These are phyloP conservation scores for Tremellales sp. DNA, from an alignment of 1,284 basidiomycete genomes.

Conservation along the genomic window DNA sequence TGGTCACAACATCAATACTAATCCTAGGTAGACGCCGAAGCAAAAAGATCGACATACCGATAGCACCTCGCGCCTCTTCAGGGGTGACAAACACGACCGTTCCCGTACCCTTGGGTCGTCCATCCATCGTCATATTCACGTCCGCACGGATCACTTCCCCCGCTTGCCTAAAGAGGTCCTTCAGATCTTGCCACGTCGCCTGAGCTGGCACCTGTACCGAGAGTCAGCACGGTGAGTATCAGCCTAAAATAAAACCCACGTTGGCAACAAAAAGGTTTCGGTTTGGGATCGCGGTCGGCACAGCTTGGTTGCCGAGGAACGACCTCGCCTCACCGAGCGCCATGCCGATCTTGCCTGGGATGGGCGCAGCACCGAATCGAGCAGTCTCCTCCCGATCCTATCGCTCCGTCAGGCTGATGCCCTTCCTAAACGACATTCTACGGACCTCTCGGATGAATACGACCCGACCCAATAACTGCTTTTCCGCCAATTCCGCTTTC, in stretches of 20 bases:
- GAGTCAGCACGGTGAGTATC: conserved; percentile 1
- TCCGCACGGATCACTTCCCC: conserved; percentile 93
- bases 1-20: conserved; percentile 35
- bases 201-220: conserved; percentile 75
- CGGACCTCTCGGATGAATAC: conserved; percentile 92
- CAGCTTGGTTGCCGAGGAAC: conserved; percentile 57
- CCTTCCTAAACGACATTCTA: background rate
- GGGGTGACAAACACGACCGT: conserved; percentile 91
- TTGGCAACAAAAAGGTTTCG: conserved; percentile 91
- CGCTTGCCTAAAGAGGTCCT: conserved; percentile 91
- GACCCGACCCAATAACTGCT: conserved; percentile 79
- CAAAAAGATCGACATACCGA: conserved; percentile 60
- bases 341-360: conserved; percentile 88
- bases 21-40: background rate
- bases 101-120: conserved; percentile 87
- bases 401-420: conserved; percentile 5
- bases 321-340: conserved; percentile 71
- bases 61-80: conserved; percentile 86
- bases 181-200: conserved; percentile 97
- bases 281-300: conserved; percentile 20
- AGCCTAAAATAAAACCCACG: conserved; percentile 53
- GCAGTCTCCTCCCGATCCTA: conserved; percentile 96
- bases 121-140: conserved; percentile 86
- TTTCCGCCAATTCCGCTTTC: conserved; percentile 82
- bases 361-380: conserved; percentile 86